These are phyloP conservation scores for Paramarasmius palmivorus DNA, from an alignment of 1,284 basidiomycete genomes.

Conservation along the genomic window DNA sequence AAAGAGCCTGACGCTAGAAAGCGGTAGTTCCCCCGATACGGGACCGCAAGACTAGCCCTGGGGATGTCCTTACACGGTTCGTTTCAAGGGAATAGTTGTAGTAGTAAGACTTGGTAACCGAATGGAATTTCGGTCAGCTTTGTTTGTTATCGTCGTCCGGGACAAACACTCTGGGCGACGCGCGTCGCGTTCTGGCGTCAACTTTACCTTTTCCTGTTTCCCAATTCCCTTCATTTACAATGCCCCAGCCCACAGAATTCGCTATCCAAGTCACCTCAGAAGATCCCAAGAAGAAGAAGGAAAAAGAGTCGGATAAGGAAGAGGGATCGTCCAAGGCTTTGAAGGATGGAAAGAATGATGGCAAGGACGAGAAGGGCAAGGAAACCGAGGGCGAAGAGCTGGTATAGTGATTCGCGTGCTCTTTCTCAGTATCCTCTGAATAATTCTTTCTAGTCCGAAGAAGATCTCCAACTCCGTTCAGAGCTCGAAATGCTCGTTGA, in stretches of 20 bases:
- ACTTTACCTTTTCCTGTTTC: background rate
- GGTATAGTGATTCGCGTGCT: conserved; percentile 46
- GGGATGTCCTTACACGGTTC: no score
- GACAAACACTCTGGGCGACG: conserved; percentile 15
- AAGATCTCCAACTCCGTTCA: conserved; percentile 91
- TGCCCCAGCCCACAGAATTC: conserved; percentile 60
- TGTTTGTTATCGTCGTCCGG: background rate
- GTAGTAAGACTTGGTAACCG: background rate
- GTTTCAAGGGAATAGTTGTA: background rate
- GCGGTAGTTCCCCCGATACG: no score
- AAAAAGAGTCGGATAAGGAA: conserved; percentile 44
- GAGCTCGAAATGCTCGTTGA: conserved; percentile 99
- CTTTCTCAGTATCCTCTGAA: conserved; percentile 15
- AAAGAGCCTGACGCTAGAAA: no score
- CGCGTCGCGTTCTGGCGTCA: conserved; percentile 20
- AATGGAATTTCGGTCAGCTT: background rate
- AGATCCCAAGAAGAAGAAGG: conserved; percentile 74
- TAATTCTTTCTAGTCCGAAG: conserved; percentile 72
- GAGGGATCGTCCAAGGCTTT: conserved; percentile 33
- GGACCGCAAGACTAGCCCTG: no score
- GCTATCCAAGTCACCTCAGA: conserved; percentile 64
- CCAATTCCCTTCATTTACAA: conserved; percentile 23
- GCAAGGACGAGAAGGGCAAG: conserved; percentile 58
- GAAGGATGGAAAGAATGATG: conserved; percentile 38
- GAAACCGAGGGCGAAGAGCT: conserved; percentile 81